A percentile compares a stretch with the other conserved stretches of the same genome.
Evolutionary conservation across 1,139 yeast species (phyloP).

Genomic region (Pichia sp.): DNA sequence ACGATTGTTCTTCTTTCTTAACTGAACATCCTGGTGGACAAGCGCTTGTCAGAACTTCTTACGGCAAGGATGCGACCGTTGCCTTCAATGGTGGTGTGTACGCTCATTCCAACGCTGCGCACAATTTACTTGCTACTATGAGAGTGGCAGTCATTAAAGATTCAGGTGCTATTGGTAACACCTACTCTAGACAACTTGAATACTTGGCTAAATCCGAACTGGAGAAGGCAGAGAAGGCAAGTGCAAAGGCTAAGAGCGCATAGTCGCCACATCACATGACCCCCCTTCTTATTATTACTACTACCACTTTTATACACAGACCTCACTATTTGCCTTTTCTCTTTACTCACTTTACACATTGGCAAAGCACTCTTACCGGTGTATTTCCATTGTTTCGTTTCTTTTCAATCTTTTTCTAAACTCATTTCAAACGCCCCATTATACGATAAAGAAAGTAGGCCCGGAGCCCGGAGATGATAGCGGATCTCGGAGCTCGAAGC

Average conservation of each 20-base stretch:
- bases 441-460: too few species aligned
- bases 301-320: not conserved
- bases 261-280: too few species aligned
- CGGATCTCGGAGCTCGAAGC: too few species aligned
- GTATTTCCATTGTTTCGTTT: too few species aligned
- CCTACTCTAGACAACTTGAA: constrained; percentile 46
- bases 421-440: too few species aligned
- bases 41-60: constrained; percentile 75
- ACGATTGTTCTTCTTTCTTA: constrained; percentile 78
- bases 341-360: too few species aligned
- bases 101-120: constrained; percentile 96
- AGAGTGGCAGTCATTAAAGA: constrained; percentile 89
- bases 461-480: too few species aligned
- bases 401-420: too few species aligned
- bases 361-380: too few species aligned
- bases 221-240: not conserved
- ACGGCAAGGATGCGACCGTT: constrained; percentile 94
- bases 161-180: constrained; percentile 44
- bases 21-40: constrained; percentile 98
- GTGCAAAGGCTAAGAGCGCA: constrained; percentile 4
- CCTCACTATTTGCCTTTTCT: too few species aligned
- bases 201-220: constrained; percentile 39
- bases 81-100: constrained; percentile 98
- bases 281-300: not conserved
- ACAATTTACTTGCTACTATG: constrained; percentile 90